A percentile compares a stretch with the other conserved stretches of the same genome.
These are phyloP conservation scores for Candida silvatica DNA, from an alignment of 805 yeast genomes.

Conservation along the genomic window DNA sequence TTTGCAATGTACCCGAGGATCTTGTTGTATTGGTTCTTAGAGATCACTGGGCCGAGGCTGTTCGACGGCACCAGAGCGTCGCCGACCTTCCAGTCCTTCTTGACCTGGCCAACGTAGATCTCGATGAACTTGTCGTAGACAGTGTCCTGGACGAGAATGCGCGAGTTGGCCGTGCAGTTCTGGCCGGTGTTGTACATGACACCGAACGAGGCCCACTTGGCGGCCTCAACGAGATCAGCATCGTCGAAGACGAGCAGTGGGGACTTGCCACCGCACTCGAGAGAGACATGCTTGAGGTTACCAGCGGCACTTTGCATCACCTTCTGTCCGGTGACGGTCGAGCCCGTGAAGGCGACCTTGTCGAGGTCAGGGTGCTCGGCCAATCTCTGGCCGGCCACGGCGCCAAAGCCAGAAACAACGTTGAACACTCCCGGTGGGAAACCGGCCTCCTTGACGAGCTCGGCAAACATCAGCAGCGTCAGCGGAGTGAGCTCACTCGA, in stretches of 20 bases:
- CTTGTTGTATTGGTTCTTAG: slow-evolving; percentile 47
- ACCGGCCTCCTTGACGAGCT: slow-evolving; percentile 53
- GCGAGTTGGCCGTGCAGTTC: slow-evolving; percentile 59
- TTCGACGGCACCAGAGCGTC: slow-evolving; percentile 38
- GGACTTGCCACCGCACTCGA: slow-evolving; percentile 71
- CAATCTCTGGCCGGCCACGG: slow-evolving; percentile 59
- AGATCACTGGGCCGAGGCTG: slow-evolving; percentile 56
- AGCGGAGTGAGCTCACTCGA: slow-evolving; percentile 73
- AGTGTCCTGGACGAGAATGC: slow-evolving; percentile 49
- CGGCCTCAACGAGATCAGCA: slow-evolving; percentile 58
- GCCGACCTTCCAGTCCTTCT: slow-evolving; percentile 45
- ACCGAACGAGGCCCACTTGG: slow-evolving; percentile 60
- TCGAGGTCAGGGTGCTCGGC: slow-evolving; percentile 50
- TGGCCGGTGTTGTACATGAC: slow-evolving; percentile 60
- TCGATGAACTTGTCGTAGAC: slow-evolving; percentile 46
- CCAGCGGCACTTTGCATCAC: slow-evolving; percentile 60
- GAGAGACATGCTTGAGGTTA: slow-evolving; percentile 54
- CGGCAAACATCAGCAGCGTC: slow-evolving; percentile 54
- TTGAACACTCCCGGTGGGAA: slow-evolving; percentile 73
- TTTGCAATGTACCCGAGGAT: slow-evolving; percentile 33
- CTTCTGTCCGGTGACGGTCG: slow-evolving; percentile 57
- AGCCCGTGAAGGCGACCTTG: slow-evolving; percentile 59
- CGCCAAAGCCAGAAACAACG: slow-evolving; percentile 63
- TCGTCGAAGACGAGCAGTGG: slow-evolving; percentile 56
- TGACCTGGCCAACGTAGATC: slow-evolving; percentile 35